Conservation (phyloP, 176 grass and related monocot species). For the Oryza glumipatula region DNA sequence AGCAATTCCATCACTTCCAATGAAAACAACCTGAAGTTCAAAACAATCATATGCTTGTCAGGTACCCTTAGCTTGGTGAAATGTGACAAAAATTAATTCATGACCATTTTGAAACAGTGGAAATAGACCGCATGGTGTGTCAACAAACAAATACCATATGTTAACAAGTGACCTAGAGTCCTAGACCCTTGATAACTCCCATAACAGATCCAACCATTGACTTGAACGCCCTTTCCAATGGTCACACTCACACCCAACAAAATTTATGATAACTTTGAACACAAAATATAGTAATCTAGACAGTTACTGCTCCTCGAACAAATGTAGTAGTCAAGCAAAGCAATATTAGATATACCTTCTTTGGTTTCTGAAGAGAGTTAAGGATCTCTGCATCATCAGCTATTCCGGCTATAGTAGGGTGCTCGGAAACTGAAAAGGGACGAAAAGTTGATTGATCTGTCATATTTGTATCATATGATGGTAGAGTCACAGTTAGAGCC, state of each 20-base stretch:
- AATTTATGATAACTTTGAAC: conserved; percentile 5
- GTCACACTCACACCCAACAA: background rate
- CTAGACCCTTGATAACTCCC: background rate
- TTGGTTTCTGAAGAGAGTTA: conserved; percentile 92
- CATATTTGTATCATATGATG: conserved; percentile 74
- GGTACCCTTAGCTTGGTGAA: background rate
- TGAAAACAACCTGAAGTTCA: conserved; percentile 74
- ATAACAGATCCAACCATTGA: conserved; percentile 2
- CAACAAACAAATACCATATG: conserved; percentile 6
- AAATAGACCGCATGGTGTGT: background rate
- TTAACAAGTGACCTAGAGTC: background rate
- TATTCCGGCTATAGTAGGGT: conserved; percentile 91
- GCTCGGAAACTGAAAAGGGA: conserved; percentile 81
- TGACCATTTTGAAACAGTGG: background rate
- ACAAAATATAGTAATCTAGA: conserved; percentile 13
- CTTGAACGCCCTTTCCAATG: background rate
- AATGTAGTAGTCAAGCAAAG: conserved; percentile 19
- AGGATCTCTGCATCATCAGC: conserved; percentile 95
- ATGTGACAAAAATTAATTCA: background rate
- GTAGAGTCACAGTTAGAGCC: conserved; percentile 92
- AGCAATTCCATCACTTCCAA: conserved; percentile 73
- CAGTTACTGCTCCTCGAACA: conserved; percentile 14
- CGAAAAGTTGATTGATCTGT: conserved; percentile 68
- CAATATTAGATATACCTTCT: conserved; percentile 66
- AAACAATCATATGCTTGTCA: conserved; percentile 27